Percentiles rank a stretch among this genome's conserved stretches.
phyloP scores from a whole-genome alignment of 345 rosid genomes.

The Lepidium africanum region DNA sequence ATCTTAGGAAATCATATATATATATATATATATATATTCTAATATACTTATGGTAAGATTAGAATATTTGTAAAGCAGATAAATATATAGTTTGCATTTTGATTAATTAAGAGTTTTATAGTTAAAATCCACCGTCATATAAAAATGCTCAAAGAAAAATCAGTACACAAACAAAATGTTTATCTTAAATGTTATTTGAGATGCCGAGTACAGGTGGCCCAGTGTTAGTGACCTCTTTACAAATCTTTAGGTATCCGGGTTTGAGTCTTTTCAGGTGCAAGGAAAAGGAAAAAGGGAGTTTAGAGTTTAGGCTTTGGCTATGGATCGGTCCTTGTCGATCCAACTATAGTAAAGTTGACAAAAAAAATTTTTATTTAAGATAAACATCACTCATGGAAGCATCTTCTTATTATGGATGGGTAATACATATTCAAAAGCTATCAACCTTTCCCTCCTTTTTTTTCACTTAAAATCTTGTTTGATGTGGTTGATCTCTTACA shows the following conservation, averaged over 20 bases:
- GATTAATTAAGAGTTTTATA: background rate
- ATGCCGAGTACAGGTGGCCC: no score
- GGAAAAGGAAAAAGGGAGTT: no score
- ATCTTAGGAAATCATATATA: background rate
- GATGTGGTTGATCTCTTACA: background rate
- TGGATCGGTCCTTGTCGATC: no score
- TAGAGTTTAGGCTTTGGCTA: no score
- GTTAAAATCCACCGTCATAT: background rate
- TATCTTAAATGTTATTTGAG: no score
- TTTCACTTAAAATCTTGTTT: background rate
- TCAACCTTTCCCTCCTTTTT: conserved; percentile 4
- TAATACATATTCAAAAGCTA: background rate
- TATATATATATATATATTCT: background rate
- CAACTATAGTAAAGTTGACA: no score
- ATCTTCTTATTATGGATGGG: conserved; percentile 1
- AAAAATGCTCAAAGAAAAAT: background rate
- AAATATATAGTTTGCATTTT: background rate
- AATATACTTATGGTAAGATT: background rate
- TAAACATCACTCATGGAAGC: conserved; percentile 2
- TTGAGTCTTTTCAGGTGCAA: no score
- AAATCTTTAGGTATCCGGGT: no score
- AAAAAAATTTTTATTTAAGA: no score
- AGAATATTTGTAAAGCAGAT: background rate
- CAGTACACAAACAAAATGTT: no score
- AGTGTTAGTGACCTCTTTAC: no score